A percentile compares a stretch with the other conserved stretches of the same genome.
These are phyloP conservation scores for Penstemon barbatus DNA, from an alignment of 257 asterid species.

Conservation along the genomic window DNA sequence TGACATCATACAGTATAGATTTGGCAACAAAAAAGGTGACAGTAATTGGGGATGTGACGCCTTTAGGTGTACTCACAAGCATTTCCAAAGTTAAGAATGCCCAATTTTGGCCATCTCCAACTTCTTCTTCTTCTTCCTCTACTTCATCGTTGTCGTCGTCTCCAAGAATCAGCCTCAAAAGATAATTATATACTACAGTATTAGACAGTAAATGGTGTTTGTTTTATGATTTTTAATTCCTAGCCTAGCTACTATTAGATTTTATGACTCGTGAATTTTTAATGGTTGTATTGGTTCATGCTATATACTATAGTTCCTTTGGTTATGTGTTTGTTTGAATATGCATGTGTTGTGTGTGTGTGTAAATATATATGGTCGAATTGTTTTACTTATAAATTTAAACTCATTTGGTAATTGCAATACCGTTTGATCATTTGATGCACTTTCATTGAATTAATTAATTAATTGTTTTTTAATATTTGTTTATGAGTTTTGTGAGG, in stretches of 20 bases:
- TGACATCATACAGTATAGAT: slow-evolving; percentile 73
- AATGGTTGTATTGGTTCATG: not conserved
- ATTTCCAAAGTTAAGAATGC: slow-evolving; percentile 82
- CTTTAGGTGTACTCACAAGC: slow-evolving; percentile 65
- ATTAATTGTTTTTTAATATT: no score
- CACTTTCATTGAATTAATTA: no score
- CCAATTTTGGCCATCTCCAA: slow-evolving; percentile 71
- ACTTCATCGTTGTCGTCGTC: slow-evolving; percentile 23
- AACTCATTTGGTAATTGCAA: no score
- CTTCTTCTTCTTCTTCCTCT: slow-evolving; percentile 33
- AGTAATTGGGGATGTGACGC: slow-evolving; percentile 67
- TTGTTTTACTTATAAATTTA: no score
- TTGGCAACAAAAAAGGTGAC: slow-evolving; percentile 76
- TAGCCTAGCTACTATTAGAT: slow-evolving; percentile 1
- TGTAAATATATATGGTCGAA: no score
- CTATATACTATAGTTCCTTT: not conserved
- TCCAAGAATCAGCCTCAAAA: slow-evolving; percentile 33
- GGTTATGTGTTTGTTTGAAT: not conserved
- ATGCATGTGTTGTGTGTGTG: no score
- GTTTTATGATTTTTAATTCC: not conserved
- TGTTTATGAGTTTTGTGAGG: no score
- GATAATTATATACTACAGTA: slow-evolving; percentile 2
- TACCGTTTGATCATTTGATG: no score
- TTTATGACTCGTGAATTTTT: not conserved
- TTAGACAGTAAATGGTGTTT: no score